Evolutionary conservation across 805 yeast species (phyloP), one percentile per base, ranked within the genome.

Genomic region (Saturnispora besseyi): DNA sequence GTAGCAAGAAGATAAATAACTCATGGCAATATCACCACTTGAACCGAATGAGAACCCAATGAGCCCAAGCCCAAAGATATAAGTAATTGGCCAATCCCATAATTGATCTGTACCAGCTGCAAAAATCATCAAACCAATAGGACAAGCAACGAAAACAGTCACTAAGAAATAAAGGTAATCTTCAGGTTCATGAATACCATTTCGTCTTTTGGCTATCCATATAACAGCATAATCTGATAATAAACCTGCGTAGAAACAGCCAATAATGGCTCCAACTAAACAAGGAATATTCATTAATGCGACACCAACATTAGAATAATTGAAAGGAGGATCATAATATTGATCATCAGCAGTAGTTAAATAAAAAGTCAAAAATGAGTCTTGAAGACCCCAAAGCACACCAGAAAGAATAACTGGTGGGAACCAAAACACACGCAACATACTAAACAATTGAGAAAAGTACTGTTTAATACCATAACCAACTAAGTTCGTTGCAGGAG

Each of bases 351-450:
- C 86, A 10, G 86, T 77, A 2, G 90, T 84, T 54, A 85, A 64
- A 63, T 84, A 85, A 58, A 85, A 84, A 0, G 90, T 78, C 55
- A 84, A 71, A 60, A 83, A 81, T 0, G 88, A 85, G 60, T 83
- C 88, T 62, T 84, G 91, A 51, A 80, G 71, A 42, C 91, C 91
- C 91, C 91, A 85, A 55, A 84, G 78, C n/a, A 81, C 52, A 45
- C 87, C 87, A 2, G 85, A 78, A 24, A 78, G 67, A 57, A 82
- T 66, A 12, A 79, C 82, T 2, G 86, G 84, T 2, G 87, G 87
- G 60, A 79, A 79, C 55, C 67, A 68, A 55, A 81, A 78, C 61
- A 81, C 82, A 55, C 78, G 72, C 53, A 79, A 63, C 62, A 77
- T 76, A 52, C 73, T 59, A 13, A 64, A 50, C 29, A 84, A 65